Base-by-base conservation (phyloP, 2,329 filamentous ascomycete species). In the Lachnellula subtilissima region DNA sequence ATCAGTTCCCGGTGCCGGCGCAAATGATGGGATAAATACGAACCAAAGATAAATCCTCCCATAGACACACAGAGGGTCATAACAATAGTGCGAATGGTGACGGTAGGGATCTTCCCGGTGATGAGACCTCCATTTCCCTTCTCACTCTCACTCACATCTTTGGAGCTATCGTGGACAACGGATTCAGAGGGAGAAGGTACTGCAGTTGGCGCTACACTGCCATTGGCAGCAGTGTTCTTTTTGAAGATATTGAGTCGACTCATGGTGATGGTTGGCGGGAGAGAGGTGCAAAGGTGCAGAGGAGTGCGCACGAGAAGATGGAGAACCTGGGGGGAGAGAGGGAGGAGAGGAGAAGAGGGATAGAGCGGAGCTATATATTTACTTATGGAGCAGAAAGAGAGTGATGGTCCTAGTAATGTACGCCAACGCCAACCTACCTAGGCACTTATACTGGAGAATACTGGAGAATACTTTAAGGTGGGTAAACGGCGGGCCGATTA, bases 41-140 rank as follows among this genome's bases (percentile, higher is more conserved):
- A 47, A 53, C 68, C 68, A 42, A 69, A 70, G 19, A 70, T 70
- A 23, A 70, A 69, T 32, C 65, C 65, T 46, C 65, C 65, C 61
- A 68, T 64, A 17, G 65, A 64, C 4, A 63, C 61, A 9, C 66
- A 49, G 5, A 57, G 51, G 4, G 63, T 53, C 65, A 66, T 66
- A 17, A 62, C 25, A 2, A 64, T 35, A 5, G 62, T 65, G 8
- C 64, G 57, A 3, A 65, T 56, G 17, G 64, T 58, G 14, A 51
- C 45, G 42, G 52, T 39, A 32, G 59, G 56, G 12, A 54, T 43
- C 47, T 58, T 53, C 19, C 43, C 36, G 12, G 47, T 15, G 7
- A 37, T 43, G 25, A 28, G n/a, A 22, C 25, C 25, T 48, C 57
- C 45, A 28, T 49, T 52, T 22, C 45, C 45, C 37, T 59, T 59